Evolutionary conservation across 2,329 filamentous ascomycete species (phyloP).

Genomic region (Talaromyces sp.): DNA sequence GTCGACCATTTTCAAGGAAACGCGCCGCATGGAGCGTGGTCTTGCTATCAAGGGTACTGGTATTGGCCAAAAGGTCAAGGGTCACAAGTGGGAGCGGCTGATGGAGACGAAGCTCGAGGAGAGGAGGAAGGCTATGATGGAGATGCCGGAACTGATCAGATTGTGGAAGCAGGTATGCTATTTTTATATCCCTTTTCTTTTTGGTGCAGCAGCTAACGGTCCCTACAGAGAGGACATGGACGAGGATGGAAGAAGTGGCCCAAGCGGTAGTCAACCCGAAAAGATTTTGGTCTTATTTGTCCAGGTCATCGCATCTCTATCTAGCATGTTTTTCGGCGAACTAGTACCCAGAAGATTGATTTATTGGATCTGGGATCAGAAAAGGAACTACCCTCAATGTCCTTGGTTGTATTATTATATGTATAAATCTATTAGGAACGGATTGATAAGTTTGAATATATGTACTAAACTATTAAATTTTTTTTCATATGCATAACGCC

Average conservation of each 20-base stretch:
- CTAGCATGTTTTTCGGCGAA: conserved; percentile 3
- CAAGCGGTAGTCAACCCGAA: conserved; percentile 35
- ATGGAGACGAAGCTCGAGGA: conserved; percentile 78
- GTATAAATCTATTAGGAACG: conserved; percentile 2
- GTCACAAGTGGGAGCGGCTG: conserved; percentile 85
- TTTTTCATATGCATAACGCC: background rate
- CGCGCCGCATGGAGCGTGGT: conserved; percentile 70
- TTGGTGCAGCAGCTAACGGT: background rate
- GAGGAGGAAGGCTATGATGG: conserved; percentile 85
- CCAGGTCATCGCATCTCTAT: background rate
- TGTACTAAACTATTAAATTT: background rate
- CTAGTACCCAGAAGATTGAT: background rate
- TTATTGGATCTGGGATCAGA: background rate
- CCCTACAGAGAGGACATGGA: conserved; percentile 59
- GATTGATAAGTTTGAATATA: background rate
- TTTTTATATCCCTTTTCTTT: conserved; percentile 5
- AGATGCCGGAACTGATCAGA: conserved; percentile 87
- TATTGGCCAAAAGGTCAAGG: conserved; percentile 89
- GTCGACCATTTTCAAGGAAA: conserved; percentile 62
- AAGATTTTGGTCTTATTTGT: background rate
- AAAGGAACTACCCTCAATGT: background rate
- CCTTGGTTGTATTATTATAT: conserved; percentile 11
- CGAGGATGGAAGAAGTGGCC: conserved; percentile 72
- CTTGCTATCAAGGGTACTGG: conserved; percentile 87
- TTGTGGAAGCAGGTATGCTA: conserved; percentile 80